These are phyloP conservation scores for Trichoderma arundinaceum DNA, from an alignment of 2,329 filamentous ascomycete species.

Conservation along the genomic window DNA sequence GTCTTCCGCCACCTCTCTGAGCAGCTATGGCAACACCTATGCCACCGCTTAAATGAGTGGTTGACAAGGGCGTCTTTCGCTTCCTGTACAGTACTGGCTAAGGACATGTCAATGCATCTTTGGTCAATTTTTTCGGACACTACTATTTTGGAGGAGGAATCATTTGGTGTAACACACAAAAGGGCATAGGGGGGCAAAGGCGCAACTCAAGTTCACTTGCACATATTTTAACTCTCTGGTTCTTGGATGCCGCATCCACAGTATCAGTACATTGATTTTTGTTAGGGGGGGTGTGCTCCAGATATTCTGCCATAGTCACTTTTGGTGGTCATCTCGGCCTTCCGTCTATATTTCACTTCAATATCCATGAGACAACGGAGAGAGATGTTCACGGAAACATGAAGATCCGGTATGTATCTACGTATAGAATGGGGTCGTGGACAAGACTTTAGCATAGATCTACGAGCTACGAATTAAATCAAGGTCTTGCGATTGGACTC, in stretches of 20 bases:
- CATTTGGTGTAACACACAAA: slow-evolving; percentile 34
- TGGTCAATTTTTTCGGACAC: slow-evolving; percentile 36
- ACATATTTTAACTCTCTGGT: slow-evolving; percentile 39
- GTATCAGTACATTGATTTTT: slow-evolving; percentile 20
- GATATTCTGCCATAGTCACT: slow-evolving; percentile 22
- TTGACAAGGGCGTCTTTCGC: slow-evolving; percentile 35
- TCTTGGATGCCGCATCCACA: slow-evolving; percentile 24
- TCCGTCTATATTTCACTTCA: slow-evolving; percentile 24
- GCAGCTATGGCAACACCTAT: slow-evolving; percentile 56
- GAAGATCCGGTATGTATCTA: slow-evolving; percentile 28
- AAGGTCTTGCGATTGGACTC: slow-evolving; percentile 21
- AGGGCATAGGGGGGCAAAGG: slow-evolving; percentile 32
- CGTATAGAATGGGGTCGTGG: slow-evolving; percentile 22
- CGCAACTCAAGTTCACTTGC: slow-evolving; percentile 37
- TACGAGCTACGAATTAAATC: slow-evolving; percentile 38
- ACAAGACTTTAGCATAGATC: slow-evolving; percentile 33
- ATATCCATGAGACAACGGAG: slow-evolving; percentile 23
- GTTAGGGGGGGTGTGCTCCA: slow-evolving; percentile 8
- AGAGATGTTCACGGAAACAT: slow-evolving; percentile 22
- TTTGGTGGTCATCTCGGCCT: slow-evolving; percentile 23
- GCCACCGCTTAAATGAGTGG: slow-evolving; percentile 46
- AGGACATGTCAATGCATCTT: slow-evolving; percentile 42
- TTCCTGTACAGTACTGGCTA: slow-evolving; percentile 48
- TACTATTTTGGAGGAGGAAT: slow-evolving; percentile 34
- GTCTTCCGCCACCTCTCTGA: slow-evolving; percentile 48